Conservation (phyloP, 169 alveolate genomes). For the Cryptosporidium sp. region DNA sequence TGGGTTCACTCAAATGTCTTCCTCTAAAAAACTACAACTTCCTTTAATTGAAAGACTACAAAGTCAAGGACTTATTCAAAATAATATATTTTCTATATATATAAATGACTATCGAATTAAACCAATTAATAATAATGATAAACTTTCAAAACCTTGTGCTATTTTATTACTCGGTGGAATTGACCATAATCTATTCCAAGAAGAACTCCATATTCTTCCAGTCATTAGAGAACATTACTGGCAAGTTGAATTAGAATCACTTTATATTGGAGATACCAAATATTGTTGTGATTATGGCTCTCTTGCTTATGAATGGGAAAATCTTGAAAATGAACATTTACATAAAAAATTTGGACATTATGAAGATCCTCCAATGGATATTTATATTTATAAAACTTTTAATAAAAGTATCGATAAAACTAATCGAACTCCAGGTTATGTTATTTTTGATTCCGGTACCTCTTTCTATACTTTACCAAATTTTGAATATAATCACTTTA, state of each 20-base stretch:
- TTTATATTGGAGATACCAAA: slow-evolving; percentile 85
- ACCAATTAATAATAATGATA: slow-evolving; percentile 8
- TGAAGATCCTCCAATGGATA: slow-evolving; percentile 60
- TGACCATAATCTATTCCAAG: slow-evolving; percentile 83
- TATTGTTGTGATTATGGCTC: slow-evolving; percentile 85
- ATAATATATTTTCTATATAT: slow-evolving; percentile 86
- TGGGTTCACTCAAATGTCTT: slow-evolving; percentile 89
- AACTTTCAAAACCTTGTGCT: slow-evolving; percentile 80
- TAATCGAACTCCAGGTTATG: slow-evolving; percentile 78
- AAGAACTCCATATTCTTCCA: slow-evolving; percentile 86
- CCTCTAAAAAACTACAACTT: slow-evolving; percentile 81
- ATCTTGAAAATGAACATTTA: slow-evolving; percentile 41
- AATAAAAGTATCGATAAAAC: slow-evolving; percentile 29
- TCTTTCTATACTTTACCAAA: slow-evolving; percentile 88
- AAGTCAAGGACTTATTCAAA: slow-evolving; percentile 77
- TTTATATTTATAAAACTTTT: slow-evolving; percentile 12
- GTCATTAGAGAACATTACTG: slow-evolving; percentile 89
- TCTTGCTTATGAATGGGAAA: slow-evolving; percentile 72
- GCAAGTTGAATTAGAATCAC: slow-evolving; percentile 87
- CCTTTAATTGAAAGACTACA: slow-evolving; percentile 87
- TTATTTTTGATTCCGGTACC: slow-evolving; percentile 89
- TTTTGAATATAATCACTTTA: slow-evolving; percentile 79
- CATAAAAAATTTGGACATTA: slow-evolving; percentile 41
- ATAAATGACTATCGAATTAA: slow-evolving; percentile 76
- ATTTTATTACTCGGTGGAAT: slow-evolving; percentile 88